Conservation (phyloP, 2,329 filamentous ascomycete genomes). For the Metarhizium sp. region DNA sequence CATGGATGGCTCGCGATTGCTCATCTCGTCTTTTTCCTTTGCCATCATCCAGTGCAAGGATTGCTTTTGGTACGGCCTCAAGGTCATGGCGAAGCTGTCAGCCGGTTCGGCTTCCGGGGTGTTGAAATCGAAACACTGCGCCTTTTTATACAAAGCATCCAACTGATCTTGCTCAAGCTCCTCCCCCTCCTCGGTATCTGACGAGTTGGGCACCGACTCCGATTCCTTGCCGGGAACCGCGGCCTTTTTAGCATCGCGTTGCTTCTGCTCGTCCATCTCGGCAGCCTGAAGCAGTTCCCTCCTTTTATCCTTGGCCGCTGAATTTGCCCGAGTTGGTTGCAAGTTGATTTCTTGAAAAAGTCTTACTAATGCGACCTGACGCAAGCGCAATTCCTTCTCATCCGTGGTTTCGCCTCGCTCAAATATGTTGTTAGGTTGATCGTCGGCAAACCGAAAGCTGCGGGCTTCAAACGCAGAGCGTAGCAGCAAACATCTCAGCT, state of each 20-base stretch:
- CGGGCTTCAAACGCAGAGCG: constrained; percentile 61
- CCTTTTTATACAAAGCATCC: constrained; percentile 88
- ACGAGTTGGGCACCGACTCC: constrained; percentile 45
- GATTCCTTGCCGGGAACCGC: constrained; percentile 19
- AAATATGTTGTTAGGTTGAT: constrained; percentile 65
- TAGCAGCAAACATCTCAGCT: constrained; percentile 70
- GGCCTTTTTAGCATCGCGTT: constrained; percentile 39
- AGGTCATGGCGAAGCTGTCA: constrained; percentile 68
- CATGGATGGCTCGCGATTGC: constrained; percentile 71
- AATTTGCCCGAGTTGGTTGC: constrained; percentile 64
- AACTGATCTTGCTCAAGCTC: constrained; percentile 94
- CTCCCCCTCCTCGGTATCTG: constrained; percentile 72
- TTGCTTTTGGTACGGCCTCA: constrained; percentile 92
- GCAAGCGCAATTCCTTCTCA: constrained; percentile 72
- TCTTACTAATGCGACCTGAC: constrained; percentile 81
- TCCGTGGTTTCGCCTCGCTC: constrained; percentile 79
- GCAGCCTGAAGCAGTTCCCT: constrained; percentile 79
- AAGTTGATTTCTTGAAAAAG: constrained; percentile 85
- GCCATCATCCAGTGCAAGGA: constrained; percentile 93
- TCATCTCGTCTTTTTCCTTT: constrained; percentile 76
- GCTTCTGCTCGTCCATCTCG: constrained; percentile 73
- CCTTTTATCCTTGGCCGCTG: constrained; percentile 70
- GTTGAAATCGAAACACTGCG: constrained; percentile 91
- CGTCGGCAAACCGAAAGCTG: constrained; percentile 52
- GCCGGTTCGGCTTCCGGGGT: constrained; percentile 82